Base-by-base conservation (phyloP, 768 basidiomycete genomes). In the Solioccasus polychromus region DNA sequence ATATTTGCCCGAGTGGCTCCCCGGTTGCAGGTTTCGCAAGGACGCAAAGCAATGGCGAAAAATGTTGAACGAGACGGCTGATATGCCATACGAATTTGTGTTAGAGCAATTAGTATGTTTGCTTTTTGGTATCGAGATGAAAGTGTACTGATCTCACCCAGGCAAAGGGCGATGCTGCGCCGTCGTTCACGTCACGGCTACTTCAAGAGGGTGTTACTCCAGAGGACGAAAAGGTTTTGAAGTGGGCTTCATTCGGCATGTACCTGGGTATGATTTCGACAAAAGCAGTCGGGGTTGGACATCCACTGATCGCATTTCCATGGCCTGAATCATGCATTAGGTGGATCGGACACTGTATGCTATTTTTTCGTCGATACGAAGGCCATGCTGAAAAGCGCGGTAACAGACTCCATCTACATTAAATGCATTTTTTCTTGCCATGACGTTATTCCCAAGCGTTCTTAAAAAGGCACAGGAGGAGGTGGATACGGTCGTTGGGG, bases 1-100 rank as follows among this genome's bases (percentile, higher is more conserved):
- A 26, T 47, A 60, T 43, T 10, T 57, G 6, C 60, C 55, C 0
- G 50, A 44, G 4, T 62, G 58, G 60, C 48, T 57, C 10, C 60
- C 55, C 20, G 60, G 61, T 11, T 31, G 43, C 5, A 42, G 51
- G 6, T 59, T 60, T 31, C 48, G 40, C n/a, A 50, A 32, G n/a
- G 47, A 46, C 22, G 47, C 48, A 6, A 47, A 23, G 25, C 17
- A 15, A 0, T 59, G 45, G 35, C 20, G 40, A 14, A 37, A 43
- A 39, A 22, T 46, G 29, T 25, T 48, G 10, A 32, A 7, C 4
- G 44, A 56, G 15, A 25, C 42, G 1, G 51, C 23, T 2, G 24
- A 32, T 2, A 42, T 12, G 8, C 52, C 48, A 1, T 24, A 55
- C 8, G 4, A 35, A 5, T 49, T 47, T 22, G 54, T 59, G 1